Conservation (phyloP, 2,329 filamentous ascomycete genomes). For the Cladosporium sp. region DNA sequence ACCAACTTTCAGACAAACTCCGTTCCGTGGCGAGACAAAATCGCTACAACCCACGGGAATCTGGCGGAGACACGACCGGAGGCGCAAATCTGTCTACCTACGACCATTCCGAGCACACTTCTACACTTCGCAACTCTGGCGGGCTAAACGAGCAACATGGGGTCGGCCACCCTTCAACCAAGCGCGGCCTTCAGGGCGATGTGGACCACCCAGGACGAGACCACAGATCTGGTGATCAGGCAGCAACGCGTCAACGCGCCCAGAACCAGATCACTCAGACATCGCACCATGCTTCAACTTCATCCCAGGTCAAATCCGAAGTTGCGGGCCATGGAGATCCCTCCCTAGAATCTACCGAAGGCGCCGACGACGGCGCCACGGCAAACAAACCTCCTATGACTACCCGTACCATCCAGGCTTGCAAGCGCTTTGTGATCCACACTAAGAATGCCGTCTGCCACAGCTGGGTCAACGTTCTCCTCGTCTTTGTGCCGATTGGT, state of each 20-base stretch:
- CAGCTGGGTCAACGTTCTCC: constrained; percentile 73
- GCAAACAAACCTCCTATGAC: constrained; percentile 41
- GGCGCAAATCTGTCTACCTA: constrained; percentile 31
- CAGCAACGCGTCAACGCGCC: constrained; percentile 21
- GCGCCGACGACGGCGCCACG: constrained; percentile 18
- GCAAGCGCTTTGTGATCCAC: constrained; percentile 51
- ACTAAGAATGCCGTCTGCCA: constrained; percentile 60
- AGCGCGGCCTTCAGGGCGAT: constrained; percentile 20
- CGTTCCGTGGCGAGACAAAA: constrained; percentile 47
- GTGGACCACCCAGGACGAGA: constrained; percentile 24
- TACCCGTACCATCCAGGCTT: constrained; percentile 48
- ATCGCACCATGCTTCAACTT: constrained; percentile 28
- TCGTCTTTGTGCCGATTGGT: constrained; percentile 74
- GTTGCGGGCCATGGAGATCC: constrained; percentile 49
- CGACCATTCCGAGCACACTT: constrained; percentile 20
- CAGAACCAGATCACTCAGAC: constrained; percentile 20
- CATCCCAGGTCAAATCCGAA: constrained; percentile 43
- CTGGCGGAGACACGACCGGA: constrained; percentile 20
- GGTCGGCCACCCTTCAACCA: constrained; percentile 20
- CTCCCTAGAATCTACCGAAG: constrained; percentile 43
- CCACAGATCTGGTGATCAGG: constrained; percentile 21
- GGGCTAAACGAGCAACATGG: constrained; percentile 27
- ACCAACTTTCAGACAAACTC: constrained; percentile 50
- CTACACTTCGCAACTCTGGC: constrained; percentile 28
- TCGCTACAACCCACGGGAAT: constrained; percentile 34